Percentiles rank a stretch among this genome's conserved stretches.
Evolutionary conservation across 768 basidiomycete genomes (phyloP).

Genomic region (Leccinellum luteum): DNA sequence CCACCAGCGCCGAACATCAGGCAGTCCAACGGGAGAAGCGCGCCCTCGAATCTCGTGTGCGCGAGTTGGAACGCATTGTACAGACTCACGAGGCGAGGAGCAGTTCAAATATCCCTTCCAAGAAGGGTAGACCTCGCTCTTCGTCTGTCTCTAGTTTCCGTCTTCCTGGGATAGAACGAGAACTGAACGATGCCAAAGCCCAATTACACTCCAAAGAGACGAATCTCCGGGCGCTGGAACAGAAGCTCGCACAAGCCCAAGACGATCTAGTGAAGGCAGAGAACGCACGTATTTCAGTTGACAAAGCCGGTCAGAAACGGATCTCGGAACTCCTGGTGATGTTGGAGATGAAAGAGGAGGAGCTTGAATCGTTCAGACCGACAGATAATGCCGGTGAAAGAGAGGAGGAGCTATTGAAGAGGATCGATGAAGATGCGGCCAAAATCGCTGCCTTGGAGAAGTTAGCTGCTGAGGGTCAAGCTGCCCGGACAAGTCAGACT

Average conservation of each 20-base stretch:
- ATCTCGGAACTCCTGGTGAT: conserved; percentile 41
- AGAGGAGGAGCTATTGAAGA: conserved; percentile 58
- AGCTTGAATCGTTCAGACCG: conserved; percentile 45
- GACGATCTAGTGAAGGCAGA: conserved; percentile 48
- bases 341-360: conserved; percentile 59
- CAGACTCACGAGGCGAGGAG: conserved; percentile 35
- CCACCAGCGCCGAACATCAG: conserved; percentile 38
- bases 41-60: conserved; percentile 53
- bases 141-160: conserved; percentile 56
- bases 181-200: conserved; percentile 47
- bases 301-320: conserved; percentile 44
- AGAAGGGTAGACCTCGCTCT: conserved; percentile 48
- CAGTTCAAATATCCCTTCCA: conserved; percentile 32
- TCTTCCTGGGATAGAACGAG: conserved; percentile 51
- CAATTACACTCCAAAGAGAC: conserved; percentile 43
- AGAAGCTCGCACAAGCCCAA: conserved; percentile 50
- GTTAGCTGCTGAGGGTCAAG: conserved; percentile 41
- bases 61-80: conserved; percentile 50
- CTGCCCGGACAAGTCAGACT: conserved; percentile 29
- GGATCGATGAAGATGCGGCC: conserved; percentile 72
- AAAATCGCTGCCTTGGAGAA: conserved; percentile 59
- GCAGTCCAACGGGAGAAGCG: conserved; percentile 58
- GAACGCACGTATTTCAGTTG: conserved; percentile 58
- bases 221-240: conserved; percentile 40
- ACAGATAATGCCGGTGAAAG: conserved; percentile 42